Base-by-base conservation (phyloP, 2,329 filamentous ascomycete species). In the Aspergillus luchuensis region DNA sequence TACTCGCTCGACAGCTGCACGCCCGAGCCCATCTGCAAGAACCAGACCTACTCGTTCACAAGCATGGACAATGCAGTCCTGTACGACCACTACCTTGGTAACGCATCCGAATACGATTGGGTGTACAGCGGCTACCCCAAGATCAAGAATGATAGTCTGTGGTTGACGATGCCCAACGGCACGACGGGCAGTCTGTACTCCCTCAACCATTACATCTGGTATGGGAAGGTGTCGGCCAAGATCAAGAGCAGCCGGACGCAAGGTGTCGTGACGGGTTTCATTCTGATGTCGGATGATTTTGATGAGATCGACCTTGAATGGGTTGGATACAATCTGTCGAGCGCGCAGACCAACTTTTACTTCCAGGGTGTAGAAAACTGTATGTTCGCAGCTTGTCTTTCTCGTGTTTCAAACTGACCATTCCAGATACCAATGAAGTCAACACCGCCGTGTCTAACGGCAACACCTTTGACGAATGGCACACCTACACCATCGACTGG, bases 201-300 rank as follows among this genome's bases (percentile, higher is more conserved):
- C n/a, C 53, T 56, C 5, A 56, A 56, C 28, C 38, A 56, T 23
- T 56, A 56, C 53, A 47, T 56, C 53, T 56, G 53, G 53, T 56
- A 56, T 41, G 53, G 53, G 39, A 56, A 56, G 39, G 23, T 56
- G 8, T 56, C 53, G 41, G 53, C 53, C 25, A 28, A 17, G 25
- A 56, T 56, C 39, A 56, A 56, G 53, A 56, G 53, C 39, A 56
- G 53, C n/a, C 53, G 53, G n/a, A 45, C 25, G 2, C 8, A 15
- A 11, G 53, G 53, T 47, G 53, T 56, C 8, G 3, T 56, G 4
- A 56, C 53, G 3, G 53, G 53, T 13, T 56, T 56, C 7, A 56
- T 56, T 8, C 25, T 56, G 19, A 21, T 56, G 53, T 56, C 53
- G 15, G 53, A 56, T 17, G 53, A 45, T 28, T 19, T 11, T 39